Evolutionary conservation across 1,284 basidiomycete genomes (phyloP).

Genomic region (Cutaneotrichosporon mucoides): DNA sequence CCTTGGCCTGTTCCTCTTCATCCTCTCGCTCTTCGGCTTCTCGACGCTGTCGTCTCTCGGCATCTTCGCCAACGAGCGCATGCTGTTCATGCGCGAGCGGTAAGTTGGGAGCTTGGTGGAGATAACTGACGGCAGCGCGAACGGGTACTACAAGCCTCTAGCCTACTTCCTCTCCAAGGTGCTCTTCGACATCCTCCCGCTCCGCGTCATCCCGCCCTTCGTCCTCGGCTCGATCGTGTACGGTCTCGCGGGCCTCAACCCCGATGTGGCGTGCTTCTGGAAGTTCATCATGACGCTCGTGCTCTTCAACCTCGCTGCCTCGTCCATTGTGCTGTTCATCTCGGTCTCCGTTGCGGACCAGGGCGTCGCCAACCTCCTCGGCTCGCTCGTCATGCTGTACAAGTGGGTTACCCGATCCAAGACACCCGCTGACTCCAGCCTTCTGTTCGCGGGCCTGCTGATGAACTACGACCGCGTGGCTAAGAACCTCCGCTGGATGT

Average conservation of each 20-base stretch:
- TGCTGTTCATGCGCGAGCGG: constrained; percentile 95
- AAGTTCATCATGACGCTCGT: constrained; percentile 94
- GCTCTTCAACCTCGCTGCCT: constrained; percentile 90
- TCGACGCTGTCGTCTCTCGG: constrained; percentile 89
- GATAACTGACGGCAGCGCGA: constrained; percentile 59
- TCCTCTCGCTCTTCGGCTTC: constrained; percentile 90
- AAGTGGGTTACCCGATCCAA: constrained; percentile 61
- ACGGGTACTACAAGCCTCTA: constrained; percentile 92
- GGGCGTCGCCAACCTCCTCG: constrained; percentile 86
- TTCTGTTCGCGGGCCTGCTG: constrained; percentile 89
- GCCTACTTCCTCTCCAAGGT: constrained; percentile 96
- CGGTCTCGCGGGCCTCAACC: constrained; percentile 85
- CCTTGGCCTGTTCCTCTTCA: constrained; percentile 90
- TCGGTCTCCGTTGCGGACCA: constrained; percentile 81
- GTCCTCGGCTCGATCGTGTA: constrained; percentile 94
- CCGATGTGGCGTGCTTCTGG: constrained; percentile 85
- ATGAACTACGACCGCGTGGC: constrained; percentile 88
- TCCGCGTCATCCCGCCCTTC: constrained; percentile 89
- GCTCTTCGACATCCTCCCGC: constrained; percentile 90
- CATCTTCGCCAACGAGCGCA: constrained; percentile 87
- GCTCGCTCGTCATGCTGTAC: constrained; percentile 93
- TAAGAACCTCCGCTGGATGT: constrained; percentile 71
- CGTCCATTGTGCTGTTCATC: constrained; percentile 82
- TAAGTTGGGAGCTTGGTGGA: constrained; percentile 45
- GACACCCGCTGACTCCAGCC: constrained; percentile 52